phyloP scores from a whole-genome alignment of 306 rosid species.

The Hippophae rhamnoides region DNA sequence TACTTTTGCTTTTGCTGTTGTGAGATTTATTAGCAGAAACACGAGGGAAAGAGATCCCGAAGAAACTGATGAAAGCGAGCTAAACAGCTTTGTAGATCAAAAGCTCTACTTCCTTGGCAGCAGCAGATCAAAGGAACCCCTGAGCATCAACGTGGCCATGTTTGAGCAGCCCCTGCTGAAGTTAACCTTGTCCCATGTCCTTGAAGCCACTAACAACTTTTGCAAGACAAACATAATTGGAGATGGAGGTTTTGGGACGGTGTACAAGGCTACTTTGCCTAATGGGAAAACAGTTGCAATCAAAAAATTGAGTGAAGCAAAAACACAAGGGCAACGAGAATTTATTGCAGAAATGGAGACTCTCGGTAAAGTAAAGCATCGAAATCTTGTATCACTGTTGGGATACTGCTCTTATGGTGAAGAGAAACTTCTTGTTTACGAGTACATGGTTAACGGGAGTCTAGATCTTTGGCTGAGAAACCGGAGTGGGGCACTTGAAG shows the following conservation, averaged over 20 bases:
- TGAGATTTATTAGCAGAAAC: conserved; percentile 40
- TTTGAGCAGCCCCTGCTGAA: conserved; percentile 94
- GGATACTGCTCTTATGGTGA: conserved; percentile 91
- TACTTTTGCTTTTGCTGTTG: conserved; percentile 37
- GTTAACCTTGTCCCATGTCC: conserved; percentile 61
- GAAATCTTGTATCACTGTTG: conserved; percentile 71
- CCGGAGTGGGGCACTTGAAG: conserved; percentile 67
- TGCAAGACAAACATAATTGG: conserved; percentile 92
- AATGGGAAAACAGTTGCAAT: conserved; percentile 75
- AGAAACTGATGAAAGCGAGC: conserved; percentile 52
- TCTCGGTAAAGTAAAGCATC: conserved; percentile 90
- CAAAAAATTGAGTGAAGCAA: conserved; percentile 88
- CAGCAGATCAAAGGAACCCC: conserved; percentile 88
- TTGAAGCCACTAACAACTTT: conserved; percentile 86
- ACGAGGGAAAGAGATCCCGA: conserved; percentile 39
- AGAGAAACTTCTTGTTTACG: conserved; percentile 92
- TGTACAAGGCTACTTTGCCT: conserved; percentile 81
- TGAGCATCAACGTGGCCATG: conserved; percentile 87
- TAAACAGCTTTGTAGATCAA: conserved; percentile 50
- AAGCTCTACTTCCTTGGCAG: conserved; percentile 79
- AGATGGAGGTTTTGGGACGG: conserved; percentile 98
- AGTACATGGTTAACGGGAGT: conserved; percentile 93
- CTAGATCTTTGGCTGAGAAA: conserved; percentile 91
- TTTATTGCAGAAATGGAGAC: conserved; percentile 98
- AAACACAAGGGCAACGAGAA: conserved; percentile 90